These are phyloP conservation scores for Pseudogymnoascus sp. DNA, from an alignment of 2,329 filamentous ascomycete genomes.

Conservation along the genomic window DNA sequence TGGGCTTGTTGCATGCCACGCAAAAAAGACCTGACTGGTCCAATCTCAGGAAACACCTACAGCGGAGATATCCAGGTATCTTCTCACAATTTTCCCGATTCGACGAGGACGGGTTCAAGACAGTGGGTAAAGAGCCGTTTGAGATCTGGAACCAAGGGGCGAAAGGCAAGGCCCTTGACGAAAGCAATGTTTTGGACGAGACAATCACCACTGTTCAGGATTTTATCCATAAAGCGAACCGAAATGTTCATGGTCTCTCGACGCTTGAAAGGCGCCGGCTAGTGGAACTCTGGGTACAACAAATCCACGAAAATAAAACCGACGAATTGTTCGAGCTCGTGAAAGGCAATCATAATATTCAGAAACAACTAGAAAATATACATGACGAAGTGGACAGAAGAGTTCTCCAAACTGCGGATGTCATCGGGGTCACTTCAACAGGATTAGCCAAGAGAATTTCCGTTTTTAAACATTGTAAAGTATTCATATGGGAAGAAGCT, in stretches of 20 bases:
- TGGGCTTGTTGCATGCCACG: conserved; percentile 11
- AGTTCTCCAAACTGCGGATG: conserved; percentile 24
- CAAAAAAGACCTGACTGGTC: conserved; percentile 13
- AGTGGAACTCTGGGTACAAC: conserved; percentile 12
- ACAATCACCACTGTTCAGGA: background rate
- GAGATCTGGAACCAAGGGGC: background rate
- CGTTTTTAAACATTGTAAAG: conserved; percentile 17
- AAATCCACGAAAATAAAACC: conserved; percentile 9
- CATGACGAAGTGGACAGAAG: conserved; percentile 16
- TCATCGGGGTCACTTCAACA: conserved; percentile 48
- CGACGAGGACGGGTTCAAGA: conserved; percentile 18
- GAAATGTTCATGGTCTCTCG: conserved; percentile 11
- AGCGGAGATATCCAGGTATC: conserved; percentile 13
- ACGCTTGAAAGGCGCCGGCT: conserved; percentile 12
- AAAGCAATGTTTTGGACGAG: background rate
- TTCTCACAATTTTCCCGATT: conserved; percentile 18
- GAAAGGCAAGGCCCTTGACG: too few relatives aligned
- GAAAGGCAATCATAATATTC: background rate
- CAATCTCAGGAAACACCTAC: conserved; percentile 13
- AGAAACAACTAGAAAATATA: conserved; percentile 8
- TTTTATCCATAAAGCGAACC: conserved; percentile 9
- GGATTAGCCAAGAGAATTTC: conserved; percentile 42
- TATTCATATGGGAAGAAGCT: conserved; percentile 37
- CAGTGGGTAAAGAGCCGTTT: conserved; percentile 17
- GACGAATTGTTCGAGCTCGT: conserved; percentile 15